phyloP scores from a whole-genome alignment of 2,329 filamentous ascomycete genomes.

The Pestalotiopsis sp. region DNA sequence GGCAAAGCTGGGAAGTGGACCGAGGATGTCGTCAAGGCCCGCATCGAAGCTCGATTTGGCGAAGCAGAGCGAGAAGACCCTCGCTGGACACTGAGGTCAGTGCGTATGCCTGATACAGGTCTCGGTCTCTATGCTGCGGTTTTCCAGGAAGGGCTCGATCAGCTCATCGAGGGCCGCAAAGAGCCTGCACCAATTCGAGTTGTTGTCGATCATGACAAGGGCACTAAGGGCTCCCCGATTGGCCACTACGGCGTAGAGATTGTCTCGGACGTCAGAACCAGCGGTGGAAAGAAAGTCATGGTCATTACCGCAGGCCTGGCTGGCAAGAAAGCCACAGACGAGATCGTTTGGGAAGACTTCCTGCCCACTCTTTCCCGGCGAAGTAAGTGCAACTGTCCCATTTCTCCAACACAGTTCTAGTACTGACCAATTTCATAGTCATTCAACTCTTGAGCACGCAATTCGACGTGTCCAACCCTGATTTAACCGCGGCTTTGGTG shows the following conservation, averaged over 20 bases:
- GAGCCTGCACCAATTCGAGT: constrained; percentile 72
- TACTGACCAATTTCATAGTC: constrained; percentile 53
- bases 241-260: constrained; percentile 74
- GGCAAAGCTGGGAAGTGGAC: constrained; percentile 75
- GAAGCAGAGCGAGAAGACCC: constrained; percentile 82
- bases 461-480: constrained; percentile 67
- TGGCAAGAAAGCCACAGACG: constrained; percentile 73
- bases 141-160: constrained; percentile 69
- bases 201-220: constrained; percentile 71
- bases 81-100: constrained; percentile 78
- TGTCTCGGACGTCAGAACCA: constrained; percentile 62
- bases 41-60: constrained; percentile 81
- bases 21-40: constrained; percentile 86
- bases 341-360: constrained; percentile 73
- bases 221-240: constrained; percentile 67
- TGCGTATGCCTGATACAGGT: constrained; percentile 63
- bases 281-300: constrained; percentile 52
- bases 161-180: constrained; percentile 64
- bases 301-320: constrained; percentile 65
- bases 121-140: constrained; percentile 67
- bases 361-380: constrained; percentile 74
- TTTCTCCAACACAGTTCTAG: background rate
- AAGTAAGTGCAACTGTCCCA: constrained; percentile 50
- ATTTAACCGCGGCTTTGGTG: constrained; percentile 69
- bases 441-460: constrained; percentile 73